phyloP scores from a whole-genome alignment of 192 early-diverging fungal genomes.

The Coemansia sp. region DNA sequence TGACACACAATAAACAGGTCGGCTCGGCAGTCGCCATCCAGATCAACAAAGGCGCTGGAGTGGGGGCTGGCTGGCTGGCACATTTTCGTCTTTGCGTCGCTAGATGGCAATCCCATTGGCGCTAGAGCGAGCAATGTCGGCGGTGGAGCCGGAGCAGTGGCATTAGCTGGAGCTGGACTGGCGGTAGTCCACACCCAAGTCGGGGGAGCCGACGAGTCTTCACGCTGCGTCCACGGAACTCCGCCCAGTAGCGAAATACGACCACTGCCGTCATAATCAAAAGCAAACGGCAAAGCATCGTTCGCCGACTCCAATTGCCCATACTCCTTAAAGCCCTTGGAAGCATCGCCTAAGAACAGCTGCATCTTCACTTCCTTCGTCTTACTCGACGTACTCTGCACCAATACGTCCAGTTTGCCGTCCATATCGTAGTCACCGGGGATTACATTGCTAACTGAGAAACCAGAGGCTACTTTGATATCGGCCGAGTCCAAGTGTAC shows the following conservation, averaged over 20 bases:
- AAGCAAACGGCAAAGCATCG: slow-evolving; percentile 36
- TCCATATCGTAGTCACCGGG: slow-evolving; percentile 91
- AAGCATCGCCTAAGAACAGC: slow-evolving; percentile 74
- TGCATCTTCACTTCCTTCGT: slow-evolving; percentile 63
- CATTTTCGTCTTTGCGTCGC: slow-evolving; percentile 29
- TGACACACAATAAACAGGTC: slow-evolving; percentile 78
- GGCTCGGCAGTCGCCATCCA: slow-evolving; percentile 87
- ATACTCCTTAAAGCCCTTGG: slow-evolving; percentile 61
- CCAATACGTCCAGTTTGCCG: slow-evolving; percentile 80
- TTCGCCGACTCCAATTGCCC: slow-evolving; percentile 21
- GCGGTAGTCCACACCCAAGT: slow-evolving; percentile 28
- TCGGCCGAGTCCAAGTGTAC: slow-evolving; percentile 54
- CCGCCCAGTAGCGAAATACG: slow-evolving; percentile 21
- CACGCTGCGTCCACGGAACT: slow-evolving; percentile 21
- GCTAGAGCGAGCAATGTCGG: slow-evolving; percentile 9
- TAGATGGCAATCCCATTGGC: slow-evolving; percentile 13
- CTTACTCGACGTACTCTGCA: slow-evolving; percentile 64
- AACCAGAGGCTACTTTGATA: slow-evolving; percentile 42
- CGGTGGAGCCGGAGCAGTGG: slow-evolving; percentile 63
- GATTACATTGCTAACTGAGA: slow-evolving; percentile 73
- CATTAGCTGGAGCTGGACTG: slow-evolving; percentile 50
- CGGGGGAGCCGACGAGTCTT: neutral
- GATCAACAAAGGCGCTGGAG: slow-evolving; percentile 90
- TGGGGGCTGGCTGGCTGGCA: slow-evolving; percentile 80
- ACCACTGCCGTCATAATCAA: slow-evolving; percentile 37